Evolutionary conservation across 371 early-diverging fungal species (phyloP).

Genomic region (Funneliformis caledonium): DNA sequence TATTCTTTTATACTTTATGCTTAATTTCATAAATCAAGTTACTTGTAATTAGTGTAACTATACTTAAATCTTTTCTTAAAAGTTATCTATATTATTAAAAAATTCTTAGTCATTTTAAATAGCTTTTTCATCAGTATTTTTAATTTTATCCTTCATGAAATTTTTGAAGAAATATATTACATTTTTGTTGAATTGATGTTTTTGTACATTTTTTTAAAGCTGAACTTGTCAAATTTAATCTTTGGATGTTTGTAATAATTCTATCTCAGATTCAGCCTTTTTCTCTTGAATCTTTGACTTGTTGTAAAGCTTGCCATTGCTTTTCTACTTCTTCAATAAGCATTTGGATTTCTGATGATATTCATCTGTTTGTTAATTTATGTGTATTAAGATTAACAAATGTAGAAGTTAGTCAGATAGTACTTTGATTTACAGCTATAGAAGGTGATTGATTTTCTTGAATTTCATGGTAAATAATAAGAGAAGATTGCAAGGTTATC

Average conservation of each 20-base stretch:
- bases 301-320: not conserved
- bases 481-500: not conserved
- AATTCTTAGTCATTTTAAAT: not conserved
- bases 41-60: not conserved
- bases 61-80: not conserved
- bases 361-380: not conserved
- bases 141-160: not conserved
- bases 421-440: not conserved
- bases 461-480: not conserved
- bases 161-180: not conserved
- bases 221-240: not conserved
- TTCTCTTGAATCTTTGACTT: not conserved
- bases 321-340: slow-evolving; percentile 8
- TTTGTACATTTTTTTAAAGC: not conserved
- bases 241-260: not conserved
- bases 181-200: not conserved
- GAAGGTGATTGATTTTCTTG: not conserved
- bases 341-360: not conserved
- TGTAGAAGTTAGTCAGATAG: no score
- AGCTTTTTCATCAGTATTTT: not conserved
- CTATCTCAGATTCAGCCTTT: not conserved
- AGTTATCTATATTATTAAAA: not conserved
- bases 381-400: not conserved
- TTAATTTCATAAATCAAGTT: not conserved
- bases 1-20: not conserved